phyloP scores from a whole-genome alignment of 169 alveolate genomes.

The Plasmodium gallinaceum region DNA sequence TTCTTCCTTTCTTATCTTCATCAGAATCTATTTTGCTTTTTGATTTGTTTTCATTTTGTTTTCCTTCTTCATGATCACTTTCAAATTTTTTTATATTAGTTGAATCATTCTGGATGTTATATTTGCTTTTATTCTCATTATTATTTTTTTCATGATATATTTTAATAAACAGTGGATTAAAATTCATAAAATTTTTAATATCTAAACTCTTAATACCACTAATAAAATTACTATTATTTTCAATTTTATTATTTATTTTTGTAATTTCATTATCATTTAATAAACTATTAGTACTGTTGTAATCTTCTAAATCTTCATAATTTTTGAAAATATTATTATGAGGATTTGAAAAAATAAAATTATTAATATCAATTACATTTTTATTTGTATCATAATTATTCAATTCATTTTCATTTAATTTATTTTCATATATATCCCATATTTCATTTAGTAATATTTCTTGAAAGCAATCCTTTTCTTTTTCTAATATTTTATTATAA shows the following conservation, averaged over 20 bases:
- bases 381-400: neutral
- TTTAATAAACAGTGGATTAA: slow-evolving; percentile 54
- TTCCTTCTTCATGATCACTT: neutral
- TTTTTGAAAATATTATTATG: slow-evolving; percentile 42
- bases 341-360: slow-evolving; percentile 15
- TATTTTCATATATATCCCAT: slow-evolving; percentile 19
- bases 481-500: slow-evolving; percentile 20
- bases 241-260: slow-evolving; percentile 14
- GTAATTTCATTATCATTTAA: slow-evolving; percentile 12
- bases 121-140: neutral
- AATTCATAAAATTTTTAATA: slow-evolving; percentile 53
- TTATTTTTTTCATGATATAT: slow-evolving; percentile 29
- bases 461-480: slow-evolving; percentile 46
- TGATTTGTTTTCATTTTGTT: neutral
- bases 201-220: slow-evolving; percentile 30
- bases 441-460: slow-evolving; percentile 48
- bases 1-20: neutral
- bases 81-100: neutral
- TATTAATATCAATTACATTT: neutral
- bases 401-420: neutral
- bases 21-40: neutral
- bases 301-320: slow-evolving; percentile 32
- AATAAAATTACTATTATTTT: slow-evolving; percentile 18
- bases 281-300: slow-evolving; percentile 11
- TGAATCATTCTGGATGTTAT: neutral